Evolutionary conservation across 352 stramenopile species (phyloP), one percentile per base, ranked within the genome.

Genomic region (Phytophthora brassicae): DNA sequence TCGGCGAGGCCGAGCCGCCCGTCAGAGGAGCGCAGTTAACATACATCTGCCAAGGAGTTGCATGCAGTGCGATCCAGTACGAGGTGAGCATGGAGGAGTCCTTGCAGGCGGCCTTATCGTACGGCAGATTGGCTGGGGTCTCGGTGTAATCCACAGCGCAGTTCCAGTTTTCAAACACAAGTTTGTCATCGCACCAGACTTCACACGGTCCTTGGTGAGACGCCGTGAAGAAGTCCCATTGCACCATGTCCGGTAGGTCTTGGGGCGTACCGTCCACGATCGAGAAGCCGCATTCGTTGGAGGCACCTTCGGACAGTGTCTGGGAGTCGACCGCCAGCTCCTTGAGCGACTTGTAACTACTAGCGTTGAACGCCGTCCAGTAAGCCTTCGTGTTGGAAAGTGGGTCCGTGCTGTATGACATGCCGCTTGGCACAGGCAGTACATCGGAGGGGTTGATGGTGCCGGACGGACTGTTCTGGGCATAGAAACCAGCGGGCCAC

Each of bases 21-120:
- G 26, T 69, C 22, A 77, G 22, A 17, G 58, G 46, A n/a, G 71
- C 68, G 35, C 72, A 84, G 58, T 81, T 79, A 3, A 64, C 82
- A 59, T 85, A 85, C 20, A 80, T 50, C 45, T 85, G 75, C 75
- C 75, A 85, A 22, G 64, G 56, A 2, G 62, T 66, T 41, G 68
- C 56, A 64, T 85, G 75, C 36, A 85, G 42, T 3, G 73, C 70
- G 24, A 85, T 64, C 75, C 75, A 85, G 53, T 78, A 74, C 12
- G 63, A 72, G 43, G 58, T 66, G n/a, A 83, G 56, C 65, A 74
- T 51, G 7, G 64, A 63, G 0, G 70, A 50, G 4, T 64, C 67
- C 14, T 33, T 20, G 49, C 70, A 83, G 31, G 75, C 70, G 20
- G 62, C 47, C 53, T 72, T 73, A 19, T 86, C 71, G 46, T 81